Base-by-base conservation (phyloP, 2,329 filamentous ascomycete genomes). In the Fusarium nematophilum region DNA sequence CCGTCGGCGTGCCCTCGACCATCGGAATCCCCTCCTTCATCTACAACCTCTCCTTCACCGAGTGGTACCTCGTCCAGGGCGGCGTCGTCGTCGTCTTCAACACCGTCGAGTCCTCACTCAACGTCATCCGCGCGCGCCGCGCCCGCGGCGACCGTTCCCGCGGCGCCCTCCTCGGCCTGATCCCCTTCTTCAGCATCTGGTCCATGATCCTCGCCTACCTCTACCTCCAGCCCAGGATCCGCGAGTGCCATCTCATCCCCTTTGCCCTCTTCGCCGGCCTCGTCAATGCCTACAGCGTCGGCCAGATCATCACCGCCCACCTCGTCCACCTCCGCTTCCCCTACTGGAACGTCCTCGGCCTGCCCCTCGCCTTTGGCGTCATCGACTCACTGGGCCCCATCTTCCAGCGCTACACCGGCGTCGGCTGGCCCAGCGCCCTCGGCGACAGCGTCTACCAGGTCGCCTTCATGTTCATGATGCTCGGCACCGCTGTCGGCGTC, bases 251-350 rank as follows among this genome's bases (percentile, higher is more conserved):
- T 73, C 82, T 97, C 8, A 86, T 99, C 14, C 93, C 95, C 2
- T 98, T 99, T 75, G 83, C 90, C 62, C 83, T 98, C 73, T 97
- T 95, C 73, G 90, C 90, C 34, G 93, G 93, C 50, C 80, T 98
- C 53, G 84, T 97, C 72, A 98, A 98, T 73, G 93, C 95, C 58
- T 98, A 97, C 80, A 91, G 90, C 45, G 94, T 98, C 53, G 94
- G 94, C 6, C 90, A 93, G 74, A 97, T 98, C 81, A 98, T 98
- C 77, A 92, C 92, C 36, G 93, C 93, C 1, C 95, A 99, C 76
- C 83, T 99, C 15, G 92, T 94, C 57, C 91, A 94, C 76, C 85
- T 91, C 34, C 84, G 85, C 10, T 99, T 97, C 79, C 95, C 95
- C 6, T 96, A 94, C 81, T 88, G 88, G 76, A 98, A 98, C 75